Conservation (phyloP, 257 asterid species). For the Salvia hispanica region DNA sequence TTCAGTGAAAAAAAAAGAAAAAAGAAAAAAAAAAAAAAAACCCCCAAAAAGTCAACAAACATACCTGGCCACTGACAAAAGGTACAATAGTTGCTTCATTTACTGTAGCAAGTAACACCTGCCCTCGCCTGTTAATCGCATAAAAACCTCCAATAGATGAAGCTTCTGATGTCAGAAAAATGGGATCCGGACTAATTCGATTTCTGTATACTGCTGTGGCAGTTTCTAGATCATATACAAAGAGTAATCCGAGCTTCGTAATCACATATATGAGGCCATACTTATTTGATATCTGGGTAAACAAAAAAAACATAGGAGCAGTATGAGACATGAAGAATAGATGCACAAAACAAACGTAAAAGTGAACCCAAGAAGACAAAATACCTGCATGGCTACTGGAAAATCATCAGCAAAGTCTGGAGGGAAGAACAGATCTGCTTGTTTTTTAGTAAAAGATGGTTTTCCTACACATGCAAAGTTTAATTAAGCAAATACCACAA, state of each 20-base stretch:
- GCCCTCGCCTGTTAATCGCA: slow-evolving; percentile 96
- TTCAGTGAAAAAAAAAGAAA: neutral
- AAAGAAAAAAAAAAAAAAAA: slow-evolving; percentile 14
- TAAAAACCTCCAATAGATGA: slow-evolving; percentile 93
- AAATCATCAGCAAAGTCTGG: slow-evolving; percentile 97
- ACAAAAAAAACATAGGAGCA: slow-evolving; percentile 7
- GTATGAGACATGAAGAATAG: slow-evolving; percentile 26
- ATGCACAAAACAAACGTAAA: slow-evolving; percentile 19
- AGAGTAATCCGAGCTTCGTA: slow-evolving; percentile 98
- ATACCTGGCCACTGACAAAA: slow-evolving; percentile 97
- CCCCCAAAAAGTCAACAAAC: slow-evolving; percentile 29
- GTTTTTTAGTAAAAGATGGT: slow-evolving; percentile 91
- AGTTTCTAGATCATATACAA: slow-evolving; percentile 94
- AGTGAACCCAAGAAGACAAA: slow-evolving; percentile 27
- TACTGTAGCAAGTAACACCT: slow-evolving; percentile 92
- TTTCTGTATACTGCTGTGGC: slow-evolving; percentile 97
- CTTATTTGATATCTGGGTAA: slow-evolving; percentile 85
- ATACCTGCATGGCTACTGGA: slow-evolving; percentile 99
- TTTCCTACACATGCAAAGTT: slow-evolving; percentile 59
- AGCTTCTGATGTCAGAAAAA: slow-evolving; percentile 93
- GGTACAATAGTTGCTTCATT: slow-evolving; percentile 91
- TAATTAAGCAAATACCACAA: slow-evolving; percentile 27
- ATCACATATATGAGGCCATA: slow-evolving; percentile 91
- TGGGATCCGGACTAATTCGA: slow-evolving; percentile 98
- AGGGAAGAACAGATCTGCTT: slow-evolving; percentile 98